Evolutionary conservation across 2,329 filamentous ascomycete species (phyloP), one percentile per base, ranked within the genome.

Genomic region (Lanzia echinophila): DNA sequence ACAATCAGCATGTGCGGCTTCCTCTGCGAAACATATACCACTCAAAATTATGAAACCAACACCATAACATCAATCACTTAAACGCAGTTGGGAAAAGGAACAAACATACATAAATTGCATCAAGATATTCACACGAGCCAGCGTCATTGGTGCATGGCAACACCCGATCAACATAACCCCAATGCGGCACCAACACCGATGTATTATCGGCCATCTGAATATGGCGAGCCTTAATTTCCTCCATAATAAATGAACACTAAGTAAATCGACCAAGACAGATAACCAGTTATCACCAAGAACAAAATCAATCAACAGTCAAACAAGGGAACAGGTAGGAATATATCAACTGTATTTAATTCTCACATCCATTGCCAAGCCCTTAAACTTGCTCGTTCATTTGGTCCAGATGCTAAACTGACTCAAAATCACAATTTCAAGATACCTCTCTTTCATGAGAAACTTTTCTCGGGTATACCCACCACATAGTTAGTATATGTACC

Each of bases 111-210:
- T 82, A 83, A 12, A 81, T 76, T 3, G 70, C 70, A 60, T 80
- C 77, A 28, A 82, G 71, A 63, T 84, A 85, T 34, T 68, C 73
- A 63, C 81, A 85, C 5, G 77, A 78, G 1, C 79, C 80, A 0
- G 70, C 62, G 65, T 83, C 81, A 56, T 75, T 82, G 22, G 72
- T 76, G 64, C 81, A 84, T 22, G 60, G 81, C 0, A 82, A 48
- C 1, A 75, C 70, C 19, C 79, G 74, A 50, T 72, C 70, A 2
- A 71, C 69, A 62, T 83, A 84, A 0, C 77, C 81, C 79, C 79
- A 84, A 46, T 69, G 50, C 11, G 54, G 50, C 47, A 39, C 50
- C 8, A 56, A n/a, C 4, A 6, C 43, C 6, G 56, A 56, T 13
- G 43, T 47, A 52, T 52, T 47, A 32, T 51, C 44, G 19, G 54